Conservation (phyloP, 148 eudicot genomes). For the Rhododendron henanense region DNA sequence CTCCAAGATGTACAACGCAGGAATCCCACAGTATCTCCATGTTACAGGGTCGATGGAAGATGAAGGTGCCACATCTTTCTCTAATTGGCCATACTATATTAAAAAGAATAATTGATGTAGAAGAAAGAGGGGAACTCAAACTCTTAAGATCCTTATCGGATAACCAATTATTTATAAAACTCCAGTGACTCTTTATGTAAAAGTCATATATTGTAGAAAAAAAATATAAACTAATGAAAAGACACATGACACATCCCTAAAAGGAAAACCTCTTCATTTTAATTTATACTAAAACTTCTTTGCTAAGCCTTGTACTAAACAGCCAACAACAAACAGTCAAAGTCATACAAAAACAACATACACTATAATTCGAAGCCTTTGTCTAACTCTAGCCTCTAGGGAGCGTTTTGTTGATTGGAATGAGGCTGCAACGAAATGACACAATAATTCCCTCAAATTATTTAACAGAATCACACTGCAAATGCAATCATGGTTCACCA, state of each 20-base stretch:
- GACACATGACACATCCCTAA: background rate
- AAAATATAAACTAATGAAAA: no score
- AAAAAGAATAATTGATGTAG: background rate
- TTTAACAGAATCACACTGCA: no score
- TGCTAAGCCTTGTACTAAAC: background rate
- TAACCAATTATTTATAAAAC: no score
- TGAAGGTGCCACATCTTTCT: background rate
- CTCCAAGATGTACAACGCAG: background rate
- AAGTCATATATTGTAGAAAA: no score
- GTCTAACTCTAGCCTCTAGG: background rate
- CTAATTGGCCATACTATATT: background rate
- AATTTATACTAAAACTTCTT: background rate
- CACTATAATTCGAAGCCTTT: background rate
- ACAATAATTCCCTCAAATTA: background rate
- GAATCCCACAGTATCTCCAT: background rate
- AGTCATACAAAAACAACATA: background rate
- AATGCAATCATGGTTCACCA: background rate
- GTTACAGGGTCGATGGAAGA: background rate
- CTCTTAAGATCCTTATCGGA: no score
- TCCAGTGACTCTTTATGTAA: no score
- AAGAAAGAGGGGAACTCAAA: background rate
- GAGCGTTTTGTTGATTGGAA: background rate
- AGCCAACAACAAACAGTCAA: conserved; percentile 5
- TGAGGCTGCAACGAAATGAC: background rate
- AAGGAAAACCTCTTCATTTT: background rate